A percentile compares a stretch with the other conserved stretches of the same genome.
phyloP scores from a whole-genome alignment of 1,284 basidiomycete species.

The Melampsora larici-populina region DNA sequence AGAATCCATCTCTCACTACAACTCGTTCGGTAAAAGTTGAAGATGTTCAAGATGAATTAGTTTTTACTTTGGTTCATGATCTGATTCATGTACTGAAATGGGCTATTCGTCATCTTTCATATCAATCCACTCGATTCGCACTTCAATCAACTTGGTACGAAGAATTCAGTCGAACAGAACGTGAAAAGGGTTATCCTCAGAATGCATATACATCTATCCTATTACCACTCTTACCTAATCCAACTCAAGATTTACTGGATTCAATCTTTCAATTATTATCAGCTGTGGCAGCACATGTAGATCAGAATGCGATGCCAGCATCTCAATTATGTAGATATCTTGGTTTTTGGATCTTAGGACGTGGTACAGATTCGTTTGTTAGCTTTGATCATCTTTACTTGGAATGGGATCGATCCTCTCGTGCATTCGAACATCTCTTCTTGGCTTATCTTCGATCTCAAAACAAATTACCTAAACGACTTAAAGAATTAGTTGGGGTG shows the following conservation, averaged over 20 bases:
- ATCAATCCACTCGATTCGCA: neutral
- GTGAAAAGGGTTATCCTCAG: neutral
- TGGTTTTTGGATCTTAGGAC: neutral
- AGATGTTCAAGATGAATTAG: neutral
- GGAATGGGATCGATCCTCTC: neutral
- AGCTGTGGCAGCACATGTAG: neutral
- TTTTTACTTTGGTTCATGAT: conserved; percentile 1
- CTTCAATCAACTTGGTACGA: neutral
- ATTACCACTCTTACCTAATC: neutral
- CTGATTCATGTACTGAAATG: neutral
- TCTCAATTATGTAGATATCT: neutral
- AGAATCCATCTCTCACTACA: neutral
- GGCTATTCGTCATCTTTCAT: neutral
- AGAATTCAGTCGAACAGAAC: neutral
- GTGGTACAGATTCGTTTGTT: neutral
- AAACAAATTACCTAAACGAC: neutral
- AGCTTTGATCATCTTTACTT: neutral
- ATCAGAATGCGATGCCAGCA: neutral
- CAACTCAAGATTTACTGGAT: neutral
- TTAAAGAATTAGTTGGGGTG: neutral
- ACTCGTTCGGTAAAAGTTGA: neutral
- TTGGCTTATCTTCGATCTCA: neutral
- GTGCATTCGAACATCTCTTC: neutral
- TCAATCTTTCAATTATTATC: neutral
- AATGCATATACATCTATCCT: neutral